Evolutionary conservation across 257 asterid genomes (phyloP).

Genomic region (Gentiana macrophylla): DNA sequence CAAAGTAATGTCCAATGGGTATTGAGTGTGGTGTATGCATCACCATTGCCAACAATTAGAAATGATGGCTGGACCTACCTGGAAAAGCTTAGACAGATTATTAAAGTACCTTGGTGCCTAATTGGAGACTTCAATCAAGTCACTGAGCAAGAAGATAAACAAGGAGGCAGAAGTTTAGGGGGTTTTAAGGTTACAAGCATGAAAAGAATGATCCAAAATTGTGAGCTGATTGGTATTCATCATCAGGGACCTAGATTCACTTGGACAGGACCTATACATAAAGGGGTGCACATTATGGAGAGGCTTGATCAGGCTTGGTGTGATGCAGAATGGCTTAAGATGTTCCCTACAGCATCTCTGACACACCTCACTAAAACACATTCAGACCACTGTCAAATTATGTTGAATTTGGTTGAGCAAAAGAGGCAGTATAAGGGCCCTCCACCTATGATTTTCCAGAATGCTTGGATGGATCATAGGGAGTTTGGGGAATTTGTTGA

Average conservation of each 20-base stretch:
- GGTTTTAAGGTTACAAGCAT: background rate
- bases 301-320: background rate
- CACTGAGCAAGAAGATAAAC: background rate
- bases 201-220: background rate
- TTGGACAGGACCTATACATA: too few species aligned
- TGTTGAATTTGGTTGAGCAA: background rate
- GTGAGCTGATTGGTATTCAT: background rate
- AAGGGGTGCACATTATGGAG: background rate
- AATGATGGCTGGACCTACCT: background rate
- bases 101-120: background rate
- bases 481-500: background rate
- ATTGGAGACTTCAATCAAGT: background rate
- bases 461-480: background rate
- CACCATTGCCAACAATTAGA: background rate
- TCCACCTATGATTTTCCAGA: background rate
- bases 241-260: background rate
- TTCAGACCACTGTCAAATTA: background rate
- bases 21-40: background rate
- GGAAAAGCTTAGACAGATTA: background rate
- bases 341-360: background rate
- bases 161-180: background rate
- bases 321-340: background rate
- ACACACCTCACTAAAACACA: background rate
- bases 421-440: background rate
- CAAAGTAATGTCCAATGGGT: background rate